Evolutionary conservation across 192 early-diverging fungal genomes (phyloP), one percentile per base, ranked within the genome.

Genomic region (Chytriomyces sp.): DNA sequence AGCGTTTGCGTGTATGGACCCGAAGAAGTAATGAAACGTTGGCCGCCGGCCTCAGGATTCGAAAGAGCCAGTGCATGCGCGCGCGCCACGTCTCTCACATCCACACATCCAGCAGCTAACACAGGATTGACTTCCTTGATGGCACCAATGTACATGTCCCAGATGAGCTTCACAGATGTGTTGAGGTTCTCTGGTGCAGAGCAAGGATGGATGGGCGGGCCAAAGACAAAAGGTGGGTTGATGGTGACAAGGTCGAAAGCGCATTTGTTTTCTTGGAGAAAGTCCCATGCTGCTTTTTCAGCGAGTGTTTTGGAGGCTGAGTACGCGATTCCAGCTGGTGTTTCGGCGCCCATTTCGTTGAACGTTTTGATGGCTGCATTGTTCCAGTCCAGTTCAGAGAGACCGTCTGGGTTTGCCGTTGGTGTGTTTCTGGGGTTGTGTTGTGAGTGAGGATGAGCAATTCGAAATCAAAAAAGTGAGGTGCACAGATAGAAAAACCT

Each of bases 371-470:
- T 64, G 20, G 79, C 73, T 11, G 13, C 16, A 0, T 64, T 50
- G 77, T 83, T 81, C 79, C 79, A 83, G 68, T 81, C 79, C 18
- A 26, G 70, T 47, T 83, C 82, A 13, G 79, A 74, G 72, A 60
- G 77, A 28, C 79, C 79, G 6, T 16, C 60, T 3, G 62, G 69
- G 20, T 26, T 43, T 10, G 48, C 61, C 7, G 65, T 44, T 5
- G 75, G 57, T 24, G 53, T n/a, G 69, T 57, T 70, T 24, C n/a
- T 50, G 3, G 3, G 5, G 10, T 16, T 48, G 43, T 67, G 46
- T 1, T 0, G 16, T 60, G 35, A 2, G 57, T 23, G 57, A 60
- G 1, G 16, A 23, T n/a, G 57, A 18, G 57, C 57, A 59, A 23
- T 64, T 64, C 11, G 62, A 64, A 64, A 28, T 13, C 13, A 26